Conservation (phyloP, 805 yeast species). For the Saturnispora bothae region DNA sequence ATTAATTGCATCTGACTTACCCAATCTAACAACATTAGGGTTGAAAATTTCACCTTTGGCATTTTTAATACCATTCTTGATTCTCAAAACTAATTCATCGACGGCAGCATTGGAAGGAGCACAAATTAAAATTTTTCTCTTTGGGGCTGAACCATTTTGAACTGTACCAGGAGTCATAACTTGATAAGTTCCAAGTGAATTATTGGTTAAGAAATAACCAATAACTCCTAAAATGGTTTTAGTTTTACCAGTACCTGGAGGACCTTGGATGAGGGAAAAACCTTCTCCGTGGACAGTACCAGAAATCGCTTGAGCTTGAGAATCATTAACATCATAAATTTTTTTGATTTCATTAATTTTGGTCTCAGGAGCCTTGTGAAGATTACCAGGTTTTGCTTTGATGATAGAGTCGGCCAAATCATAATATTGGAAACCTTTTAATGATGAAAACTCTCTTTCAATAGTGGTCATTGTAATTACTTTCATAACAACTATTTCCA, state of each 20-base stretch:
- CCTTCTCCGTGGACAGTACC: slow-evolving; percentile 63
- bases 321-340: slow-evolving; percentile 58
- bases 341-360: slow-evolving; percentile 35
- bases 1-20: slow-evolving; percentile 82
- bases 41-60: slow-evolving; percentile 40
- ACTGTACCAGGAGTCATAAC: slow-evolving; percentile 10
- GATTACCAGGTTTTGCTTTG: slow-evolving; percentile 48
- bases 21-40: slow-evolving; percentile 76
- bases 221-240: slow-evolving; percentile 89
- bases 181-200: slow-evolving; percentile 6
- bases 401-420: slow-evolving; percentile 62
- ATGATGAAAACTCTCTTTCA: slow-evolving; percentile 83
- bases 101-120: slow-evolving; percentile 99
- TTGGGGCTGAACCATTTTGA: slow-evolving; percentile 11
- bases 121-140: slow-evolving; percentile 69
- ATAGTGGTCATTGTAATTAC: slow-evolving; percentile 84
- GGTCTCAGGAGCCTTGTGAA: slow-evolving; percentile 27
- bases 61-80: slow-evolving; percentile 58
- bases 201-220: slow-evolving; percentile 54
- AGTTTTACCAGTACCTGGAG: slow-evolving; percentile 99
- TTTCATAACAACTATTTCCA: slow-evolving; percentile 55
- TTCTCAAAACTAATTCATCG: slow-evolving; percentile 81
- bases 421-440: slow-evolving; percentile 73
- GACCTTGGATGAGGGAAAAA: slow-evolving; percentile 90
- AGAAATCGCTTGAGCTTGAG: slow-evolving; percentile 85